Conservation (phyloP, 495 filamentous ascomycete species). For the Neurospora sublineolata region DNA sequence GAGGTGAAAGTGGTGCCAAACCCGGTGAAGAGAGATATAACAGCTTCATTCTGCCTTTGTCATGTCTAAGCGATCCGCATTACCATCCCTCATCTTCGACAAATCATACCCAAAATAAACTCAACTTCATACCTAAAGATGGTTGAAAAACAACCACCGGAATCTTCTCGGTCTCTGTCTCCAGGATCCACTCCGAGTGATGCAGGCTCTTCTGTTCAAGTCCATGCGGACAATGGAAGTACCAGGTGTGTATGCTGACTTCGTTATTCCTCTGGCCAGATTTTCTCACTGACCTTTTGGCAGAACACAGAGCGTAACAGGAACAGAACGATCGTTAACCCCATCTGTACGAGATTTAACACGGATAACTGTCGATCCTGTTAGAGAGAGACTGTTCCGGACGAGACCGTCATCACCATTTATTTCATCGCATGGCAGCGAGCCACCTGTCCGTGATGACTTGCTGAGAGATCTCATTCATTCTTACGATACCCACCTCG, state of each 20-base stretch:
- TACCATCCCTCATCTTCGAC: not conserved
- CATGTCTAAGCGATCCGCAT: not conserved
- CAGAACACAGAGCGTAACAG: not conserved
- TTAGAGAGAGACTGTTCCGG: not conserved
- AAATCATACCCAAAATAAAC: not conserved
- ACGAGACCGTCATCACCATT: not conserved
- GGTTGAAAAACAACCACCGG: not conserved
- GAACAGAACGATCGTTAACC: not conserved
- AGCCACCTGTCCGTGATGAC: conserved; percentile 10
- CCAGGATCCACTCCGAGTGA: conserved; percentile 13
- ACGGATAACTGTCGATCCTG: not conserved
- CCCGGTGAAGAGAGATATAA: not conserved
- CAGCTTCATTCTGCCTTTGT: not conserved
- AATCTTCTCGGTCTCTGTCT: conserved; percentile 2
- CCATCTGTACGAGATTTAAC: not conserved
- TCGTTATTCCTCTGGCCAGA: not conserved
- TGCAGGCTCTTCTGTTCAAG: conserved; percentile 18
- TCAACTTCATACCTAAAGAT: not conserved
- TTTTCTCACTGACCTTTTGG: not conserved
- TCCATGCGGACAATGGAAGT: conserved; percentile 14
- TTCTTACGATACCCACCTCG: not conserved
- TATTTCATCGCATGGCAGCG: conserved; percentile 4
- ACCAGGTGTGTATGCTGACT: conserved; percentile 9
- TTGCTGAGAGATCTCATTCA: conserved; percentile 16
- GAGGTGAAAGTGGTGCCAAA: not conserved